Base-by-base conservation (phyloP, 2,329 filamentous ascomycete genomes). In the Penicillium hesseltinei region DNA sequence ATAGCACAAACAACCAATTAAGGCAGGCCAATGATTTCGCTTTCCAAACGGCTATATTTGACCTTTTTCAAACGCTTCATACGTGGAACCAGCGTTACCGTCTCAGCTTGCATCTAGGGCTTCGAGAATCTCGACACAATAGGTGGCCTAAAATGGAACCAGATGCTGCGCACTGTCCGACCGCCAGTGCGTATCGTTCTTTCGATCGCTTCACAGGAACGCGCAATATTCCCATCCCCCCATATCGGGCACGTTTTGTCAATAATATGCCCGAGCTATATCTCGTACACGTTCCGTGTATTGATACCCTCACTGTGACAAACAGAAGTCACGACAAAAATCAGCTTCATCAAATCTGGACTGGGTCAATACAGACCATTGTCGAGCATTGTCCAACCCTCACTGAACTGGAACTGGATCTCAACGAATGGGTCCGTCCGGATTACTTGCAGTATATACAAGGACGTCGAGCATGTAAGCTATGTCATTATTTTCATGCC, bases 211-310 rank as follows among this genome's bases (percentile, higher is more conserved):
- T 46, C 47, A 19, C 25, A 39, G 36, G 46, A 23, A 25, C 21
- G 17, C 25, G 9, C 27, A 48, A 27, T 19, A 38, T 29, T 25
- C 33, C 50, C 23, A 36, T 58, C 11, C 40, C 46, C 27, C 59
- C 60, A 17, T 63, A 63, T 31, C 48, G 57, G 15, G 61, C 61
- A 11, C 35, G 29, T 2, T 65, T 65, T 17, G 17, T 44, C 4
- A 10, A 61, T 3, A 27, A 54, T 35, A 49, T 39, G 27, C 42
- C 43, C 1, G 11, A 48, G 39, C 47, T 51, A 17, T n/a, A 11
- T 47, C 42, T 43, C 27, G 9, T n/a, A 25, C 42, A 29, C 42
- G 42, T 59, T 39, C 38, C 33, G 19, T 58, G 56, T 13, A 51
- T 58, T 31, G 56, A 47, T 19, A 44, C 38, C 39, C 51, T 58